Evolutionary conservation across 1,139 yeast species (phyloP).

Genomic region (Sugiyamaella grinbergsii): DNA sequence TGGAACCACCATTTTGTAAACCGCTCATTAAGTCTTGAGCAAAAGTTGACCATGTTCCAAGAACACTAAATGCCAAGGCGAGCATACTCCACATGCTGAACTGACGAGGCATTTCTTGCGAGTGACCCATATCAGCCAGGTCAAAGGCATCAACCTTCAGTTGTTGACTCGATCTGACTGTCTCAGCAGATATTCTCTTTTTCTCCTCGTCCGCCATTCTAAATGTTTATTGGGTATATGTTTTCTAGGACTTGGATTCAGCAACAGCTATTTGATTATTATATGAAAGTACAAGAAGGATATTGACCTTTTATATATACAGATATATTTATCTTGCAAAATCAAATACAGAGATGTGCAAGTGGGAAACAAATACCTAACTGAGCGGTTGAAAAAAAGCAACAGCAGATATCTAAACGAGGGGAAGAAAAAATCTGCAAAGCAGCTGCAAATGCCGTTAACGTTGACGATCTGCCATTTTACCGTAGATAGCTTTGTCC

Average conservation of each 20-base stretch:
- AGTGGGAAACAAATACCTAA: slow-evolving; percentile 6
- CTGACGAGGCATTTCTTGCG: slow-evolving; percentile 25
- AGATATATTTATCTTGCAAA: background rate
- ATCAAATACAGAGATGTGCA: slow-evolving; percentile 7
- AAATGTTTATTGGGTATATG: background rate
- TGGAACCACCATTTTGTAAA: slow-evolving; percentile 34
- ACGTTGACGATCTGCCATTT: slow-evolving; percentile 4
- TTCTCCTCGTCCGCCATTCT: slow-evolving; percentile 16
- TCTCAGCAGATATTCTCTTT: slow-evolving; percentile 7
- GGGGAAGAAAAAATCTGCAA: background rate
- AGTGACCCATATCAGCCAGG: slow-evolving; percentile 28
- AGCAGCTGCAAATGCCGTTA: slow-evolving; percentile 6
- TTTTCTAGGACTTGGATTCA: background rate
- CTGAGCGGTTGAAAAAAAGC: slow-evolving; percentile 11
- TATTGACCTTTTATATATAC: slow-evolving; percentile 8
- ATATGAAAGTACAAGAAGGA: background rate
- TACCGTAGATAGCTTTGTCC: background rate
- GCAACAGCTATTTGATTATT: slow-evolving; percentile 1
- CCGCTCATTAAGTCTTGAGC: slow-evolving; percentile 32
- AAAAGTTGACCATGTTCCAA: slow-evolving; percentile 30
- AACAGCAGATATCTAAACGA: slow-evolving; percentile 1
- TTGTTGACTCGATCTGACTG: slow-evolving; percentile 17
- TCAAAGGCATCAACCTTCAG: slow-evolving; percentile 23
- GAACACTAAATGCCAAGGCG: slow-evolving; percentile 28
- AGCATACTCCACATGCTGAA: slow-evolving; percentile 28